Conservation (phyloP, 1,284 basidiomycete genomes). For the Moniliella sp. region DNA sequence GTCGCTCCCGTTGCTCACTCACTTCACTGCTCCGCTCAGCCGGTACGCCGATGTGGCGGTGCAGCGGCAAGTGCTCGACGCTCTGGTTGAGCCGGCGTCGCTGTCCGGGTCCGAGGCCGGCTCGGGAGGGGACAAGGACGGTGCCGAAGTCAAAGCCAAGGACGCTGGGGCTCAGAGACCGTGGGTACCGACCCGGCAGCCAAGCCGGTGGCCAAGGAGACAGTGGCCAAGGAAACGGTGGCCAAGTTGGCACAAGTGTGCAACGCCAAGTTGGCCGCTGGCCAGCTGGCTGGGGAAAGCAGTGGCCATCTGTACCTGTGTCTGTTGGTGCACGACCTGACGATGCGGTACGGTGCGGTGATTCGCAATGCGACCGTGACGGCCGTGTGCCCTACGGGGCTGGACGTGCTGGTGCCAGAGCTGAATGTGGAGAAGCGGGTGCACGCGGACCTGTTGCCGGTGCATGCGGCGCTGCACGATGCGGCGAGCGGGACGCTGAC, state of each 20-base stretch:
- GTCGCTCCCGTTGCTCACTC: slow-evolving; percentile 77
- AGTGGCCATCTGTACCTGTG: slow-evolving; percentile 85
- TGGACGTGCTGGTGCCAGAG: slow-evolving; percentile 77
- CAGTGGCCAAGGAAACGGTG: slow-evolving; percentile 85
- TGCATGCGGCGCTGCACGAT: slow-evolving; percentile 47
- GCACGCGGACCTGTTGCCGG: slow-evolving; percentile 90
- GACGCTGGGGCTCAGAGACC: too few species aligned
- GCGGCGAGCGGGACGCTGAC: slow-evolving; percentile 69
- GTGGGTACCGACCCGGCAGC: slow-evolving; percentile 34
- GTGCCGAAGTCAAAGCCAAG: too few species aligned
- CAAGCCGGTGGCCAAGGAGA: slow-evolving; percentile 55
- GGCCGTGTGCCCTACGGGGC: slow-evolving; percentile 76
- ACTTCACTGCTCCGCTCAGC: slow-evolving; percentile 50
- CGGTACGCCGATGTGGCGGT: slow-evolving; percentile 77
- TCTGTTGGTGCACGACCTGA: slow-evolving; percentile 72
- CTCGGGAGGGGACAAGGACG: too few species aligned
- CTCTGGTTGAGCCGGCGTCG: slow-evolving; percentile 33
- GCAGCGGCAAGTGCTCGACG: slow-evolving; percentile 86
- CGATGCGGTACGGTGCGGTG: slow-evolving; percentile 79
- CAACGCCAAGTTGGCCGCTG: slow-evolving; percentile 63
- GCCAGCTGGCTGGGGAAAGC: slow-evolving; percentile 78
- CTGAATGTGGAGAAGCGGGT: slow-evolving; percentile 95
- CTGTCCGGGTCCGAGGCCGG: too few species aligned
- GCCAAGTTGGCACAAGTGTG: slow-evolving; percentile 68
- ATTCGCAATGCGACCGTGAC: slow-evolving; percentile 67